Percentiles rank a stretch among this genome's conserved stretches.
Conservation (phyloP, 2,329 filamentous ascomycete species). For the Sphaerostilbella broomeana region DNA sequence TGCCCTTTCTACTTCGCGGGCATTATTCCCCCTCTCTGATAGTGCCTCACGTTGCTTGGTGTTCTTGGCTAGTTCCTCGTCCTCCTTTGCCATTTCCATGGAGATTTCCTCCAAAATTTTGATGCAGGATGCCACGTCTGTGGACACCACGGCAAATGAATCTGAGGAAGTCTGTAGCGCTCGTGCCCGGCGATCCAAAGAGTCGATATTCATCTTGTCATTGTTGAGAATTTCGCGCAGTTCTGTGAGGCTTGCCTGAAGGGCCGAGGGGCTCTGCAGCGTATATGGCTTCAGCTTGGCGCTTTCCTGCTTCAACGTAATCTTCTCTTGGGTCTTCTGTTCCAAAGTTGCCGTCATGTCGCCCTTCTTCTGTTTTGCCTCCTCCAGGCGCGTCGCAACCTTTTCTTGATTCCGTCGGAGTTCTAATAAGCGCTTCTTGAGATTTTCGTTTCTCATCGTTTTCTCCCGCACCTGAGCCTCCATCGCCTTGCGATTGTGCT, state of each 20-base stretch:
- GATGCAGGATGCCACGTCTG: slow-evolving; percentile 81
- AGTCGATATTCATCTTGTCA: slow-evolving; percentile 81
- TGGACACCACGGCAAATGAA: slow-evolving; percentile 75
- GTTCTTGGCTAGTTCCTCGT: slow-evolving; percentile 78
- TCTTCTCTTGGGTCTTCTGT: slow-evolving; percentile 61
- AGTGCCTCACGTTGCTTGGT: slow-evolving; percentile 79
- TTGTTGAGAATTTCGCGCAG: slow-evolving; percentile 68
- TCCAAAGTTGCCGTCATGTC: slow-evolving; percentile 67
- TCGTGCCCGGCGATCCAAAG: slow-evolving; percentile 77
- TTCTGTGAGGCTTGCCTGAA: slow-evolving; percentile 77
- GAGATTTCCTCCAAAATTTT: slow-evolving; percentile 85
- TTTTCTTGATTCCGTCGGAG: slow-evolving; percentile 75
- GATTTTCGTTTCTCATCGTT: slow-evolving; percentile 74
- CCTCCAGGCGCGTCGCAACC: slow-evolving; percentile 75
- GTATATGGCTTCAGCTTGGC: slow-evolving; percentile 88
- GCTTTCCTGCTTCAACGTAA: slow-evolving; percentile 75
- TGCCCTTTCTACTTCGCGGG: slow-evolving; percentile 83
- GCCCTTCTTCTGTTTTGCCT: slow-evolving; percentile 72
- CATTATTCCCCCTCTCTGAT: slow-evolving; percentile 80
- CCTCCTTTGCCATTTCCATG: slow-evolving; percentile 79
- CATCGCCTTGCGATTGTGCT: slow-evolving; percentile 69
- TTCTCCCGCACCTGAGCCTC: slow-evolving; percentile 80
- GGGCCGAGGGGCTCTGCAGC: slow-evolving; percentile 73
- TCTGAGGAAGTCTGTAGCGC: slow-evolving; percentile 88
- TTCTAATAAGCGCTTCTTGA: slow-evolving; percentile 76